Base-by-base conservation (phyloP, 148 eudicot genomes). In the Rhododendron vialii region DNA sequence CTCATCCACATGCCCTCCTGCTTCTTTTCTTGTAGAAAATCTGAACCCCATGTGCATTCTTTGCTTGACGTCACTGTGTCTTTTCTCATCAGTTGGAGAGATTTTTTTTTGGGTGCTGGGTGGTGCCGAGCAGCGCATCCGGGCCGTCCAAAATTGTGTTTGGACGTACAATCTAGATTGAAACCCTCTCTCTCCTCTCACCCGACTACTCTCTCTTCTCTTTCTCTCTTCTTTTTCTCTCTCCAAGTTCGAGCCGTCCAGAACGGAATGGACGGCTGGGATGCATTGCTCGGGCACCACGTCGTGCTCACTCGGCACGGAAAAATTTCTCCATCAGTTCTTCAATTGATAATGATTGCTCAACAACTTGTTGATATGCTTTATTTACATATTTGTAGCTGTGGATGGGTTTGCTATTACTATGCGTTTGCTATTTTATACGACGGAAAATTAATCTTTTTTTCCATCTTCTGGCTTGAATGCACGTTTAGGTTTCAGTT, bases 11-110 rank as follows among this genome's bases (percentile, higher is more conserved):
- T 88, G 90, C 81, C 53, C 65, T 78, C 84, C 55, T 69, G 28
- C 33, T 86, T 81, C 55, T 82, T 61, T 61, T 24, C 85, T 88
- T 15, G 84, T 83, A 13, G 50, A 47, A 75, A 87, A 87, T 82
- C 89, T 84, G 92, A 86, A 82, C 74, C 90, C 92, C 93, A 91
- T 90, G 92, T 91, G 93, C 90, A 74, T 26, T 61, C 82, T 78
- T 83, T 83, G 80, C 86, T 82, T 86, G 89, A 91, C 88, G 88
- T 88, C 89, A 87, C 59, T 43, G 36, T 82, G 61, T 85, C 74
- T 71, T 61, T 76, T 71, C 81, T 87, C 75, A 41, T 41, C 45
- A 41, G 7, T 41, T 41, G 1, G 8, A 41, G 45, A 41, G 45
- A 41, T 41, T 41, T 5, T 41, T 38, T 41, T 41, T 41, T 41